A percentile compares a stretch with the other conserved stretches of the same genome.
Conservation (phyloP, 1,139 yeast species). For the Debaryomyces udenii region DNA sequence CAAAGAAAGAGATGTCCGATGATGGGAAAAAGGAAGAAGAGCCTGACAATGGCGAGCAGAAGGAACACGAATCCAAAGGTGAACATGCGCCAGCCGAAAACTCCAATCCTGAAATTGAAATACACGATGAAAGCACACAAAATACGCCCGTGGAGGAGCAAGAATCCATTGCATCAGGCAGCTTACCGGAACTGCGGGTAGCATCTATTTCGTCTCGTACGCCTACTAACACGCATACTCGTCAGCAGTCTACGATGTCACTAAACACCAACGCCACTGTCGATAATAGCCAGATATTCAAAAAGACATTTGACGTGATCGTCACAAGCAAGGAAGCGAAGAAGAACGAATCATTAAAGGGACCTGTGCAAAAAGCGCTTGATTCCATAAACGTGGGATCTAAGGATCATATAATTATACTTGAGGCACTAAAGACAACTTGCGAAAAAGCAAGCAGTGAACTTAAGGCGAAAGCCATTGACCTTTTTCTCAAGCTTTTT, state of each 20-base stretch:
- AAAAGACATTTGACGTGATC: slow-evolving; percentile 41
- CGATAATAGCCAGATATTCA: slow-evolving; percentile 44
- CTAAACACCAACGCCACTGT: slow-evolving; percentile 30
- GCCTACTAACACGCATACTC: slow-evolving; percentile 15
- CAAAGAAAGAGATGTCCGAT: slow-evolving; percentile 1
- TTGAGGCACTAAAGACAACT: slow-evolving; percentile 43
- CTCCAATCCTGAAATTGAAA: slow-evolving; percentile 8
- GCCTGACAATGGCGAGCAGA: not conserved
- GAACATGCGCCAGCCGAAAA: not conserved
- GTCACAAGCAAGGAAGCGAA: slow-evolving; percentile 43
- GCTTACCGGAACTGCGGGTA: slow-evolving; percentile 7
- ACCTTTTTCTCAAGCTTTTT: slow-evolving; percentile 48
- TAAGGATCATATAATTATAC: slow-evolving; percentile 39
- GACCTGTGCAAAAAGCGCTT: slow-evolving; percentile 38
- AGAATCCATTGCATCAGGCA: slow-evolving; percentile 3
- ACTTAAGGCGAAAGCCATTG: slow-evolving; percentile 44
- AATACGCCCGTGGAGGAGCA: slow-evolving; percentile 2
- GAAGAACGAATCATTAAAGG: slow-evolving; percentile 38
- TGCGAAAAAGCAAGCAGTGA: slow-evolving; percentile 39
- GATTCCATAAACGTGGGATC: slow-evolving; percentile 35
- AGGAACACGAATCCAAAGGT: not conserved
- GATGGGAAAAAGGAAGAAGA: slow-evolving; percentile 1
- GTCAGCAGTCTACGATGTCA: slow-evolving; percentile 27
- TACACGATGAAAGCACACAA: slow-evolving; percentile 4
- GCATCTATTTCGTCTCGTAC: slow-evolving; percentile 6